phyloP scores from a whole-genome alignment of 2,329 filamentous ascomycete species.

The Akanthomyces uredinophilus region DNA sequence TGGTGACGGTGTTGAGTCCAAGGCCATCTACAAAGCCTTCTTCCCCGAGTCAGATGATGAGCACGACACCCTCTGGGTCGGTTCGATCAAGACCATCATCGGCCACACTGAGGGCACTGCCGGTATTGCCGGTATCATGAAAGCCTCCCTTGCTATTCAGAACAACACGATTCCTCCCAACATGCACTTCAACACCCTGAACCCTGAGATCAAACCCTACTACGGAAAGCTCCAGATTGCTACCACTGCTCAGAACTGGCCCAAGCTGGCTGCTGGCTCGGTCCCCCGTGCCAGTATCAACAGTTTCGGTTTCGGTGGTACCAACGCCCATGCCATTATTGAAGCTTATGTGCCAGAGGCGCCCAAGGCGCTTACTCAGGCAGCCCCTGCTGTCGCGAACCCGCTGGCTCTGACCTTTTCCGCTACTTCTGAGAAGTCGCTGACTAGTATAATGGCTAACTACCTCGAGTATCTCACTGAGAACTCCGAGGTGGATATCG shows the following conservation, averaged over 20 bases:
- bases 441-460: conserved; percentile 9
- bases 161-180: conserved; percentile 42
- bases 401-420: conserved; percentile 13
- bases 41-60: conserved; percentile 20
- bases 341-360: conserved; percentile 26
- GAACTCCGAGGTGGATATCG: conserved; percentile 12
- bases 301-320: conserved; percentile 38
- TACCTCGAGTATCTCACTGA: conserved; percentile 13
- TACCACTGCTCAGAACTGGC: conserved; percentile 13
- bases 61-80: conserved; percentile 27
- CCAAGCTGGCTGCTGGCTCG: conserved; percentile 6
- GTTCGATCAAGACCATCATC: conserved; percentile 43
- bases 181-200: conserved; percentile 42
- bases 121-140: conserved; percentile 43
- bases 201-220: conserved; percentile 34
- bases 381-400: conserved; percentile 3
- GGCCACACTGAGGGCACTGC: conserved; percentile 45
- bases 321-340: conserved; percentile 34
- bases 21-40: conserved; percentile 40
- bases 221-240: conserved; percentile 19
- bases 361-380: conserved; percentile 27
- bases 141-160: conserved; percentile 42
- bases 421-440: conserved; percentile 13
- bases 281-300: conserved; percentile 32
- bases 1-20: conserved; percentile 48